Base-by-base conservation (phyloP, 106 monocot genomes). In the Dendrobium catenatum region DNA sequence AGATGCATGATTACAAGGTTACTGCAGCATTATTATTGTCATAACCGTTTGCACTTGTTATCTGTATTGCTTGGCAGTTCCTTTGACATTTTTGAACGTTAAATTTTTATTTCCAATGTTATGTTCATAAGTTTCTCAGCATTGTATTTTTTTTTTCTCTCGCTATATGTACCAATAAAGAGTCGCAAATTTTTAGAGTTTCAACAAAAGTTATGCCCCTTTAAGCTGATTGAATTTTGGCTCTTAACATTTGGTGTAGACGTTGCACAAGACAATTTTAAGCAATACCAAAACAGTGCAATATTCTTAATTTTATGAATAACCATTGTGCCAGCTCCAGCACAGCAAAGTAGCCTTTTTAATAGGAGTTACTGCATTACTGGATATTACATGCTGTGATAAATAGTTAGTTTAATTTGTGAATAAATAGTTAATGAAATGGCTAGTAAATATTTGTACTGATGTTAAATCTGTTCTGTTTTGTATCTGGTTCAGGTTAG, bases 401-500 rank as follows among this genome's bases (percentile, higher is more conserved):
- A 70, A 70, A 31, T 15, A 5, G 10, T 70, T 31, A 15, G 17
- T 70, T 70, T 70, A 31, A 31, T 37, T 4, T 70, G 15, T 70
- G 27, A 31, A n/a, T 37, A 70, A 11, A 37, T 27, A 37, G 17
- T 20, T 4, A 13, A 3, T 37, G 3, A 37, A 37, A 16, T 5
- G 33, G 51, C 10, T 51, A 13, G 51, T 51, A 11, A 37, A 70
- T 70, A 20, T 51, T 51, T 11, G 6, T 31, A 37, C 1, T 31
- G 15, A 31, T 20, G 15, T 70, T 70, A 19, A 11, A 10, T 3
- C 40, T 10, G 1, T 70, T 37, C 9, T 24, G 4, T 70, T 37
- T 27, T 37, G 10, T 66, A 26, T 66, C 75, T 78, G 68, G 40
- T 78, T 54, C 78, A 83, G 83, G 78, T 72, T 1, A 83, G 47